Conservation (phyloP, 345 rosid species). For the Arabis hirsuta region DNA sequence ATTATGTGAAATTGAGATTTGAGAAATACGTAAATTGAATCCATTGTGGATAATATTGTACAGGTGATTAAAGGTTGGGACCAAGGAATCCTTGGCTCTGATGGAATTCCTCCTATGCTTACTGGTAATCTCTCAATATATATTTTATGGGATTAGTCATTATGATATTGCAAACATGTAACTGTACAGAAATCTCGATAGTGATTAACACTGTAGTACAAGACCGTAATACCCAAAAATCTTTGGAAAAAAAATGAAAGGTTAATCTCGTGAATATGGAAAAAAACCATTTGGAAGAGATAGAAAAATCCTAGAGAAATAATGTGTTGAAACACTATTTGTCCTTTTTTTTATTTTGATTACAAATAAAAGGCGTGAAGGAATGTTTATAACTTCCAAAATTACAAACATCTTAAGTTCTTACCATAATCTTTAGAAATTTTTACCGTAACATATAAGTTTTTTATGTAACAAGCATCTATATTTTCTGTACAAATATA, state of each 20-base stretch:
- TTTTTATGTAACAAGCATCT: not conserved
- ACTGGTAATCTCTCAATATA: conserved; percentile 53
- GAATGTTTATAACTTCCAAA: too few relatives aligned
- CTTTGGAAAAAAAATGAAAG: too few relatives aligned
- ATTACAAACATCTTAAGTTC: too few relatives aligned
- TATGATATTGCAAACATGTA: not conserved
- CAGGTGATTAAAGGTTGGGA: conserved; percentile 97
- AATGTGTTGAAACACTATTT: not conserved
- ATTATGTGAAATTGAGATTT: not conserved
- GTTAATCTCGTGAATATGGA: not conserved
- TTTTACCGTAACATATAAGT: too few relatives aligned
- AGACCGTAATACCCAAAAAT: not conserved
- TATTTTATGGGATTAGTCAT: too few relatives aligned
- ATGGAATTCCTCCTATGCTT: conserved; percentile 90
- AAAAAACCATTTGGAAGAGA: not conserved
- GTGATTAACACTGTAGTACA: not conserved
- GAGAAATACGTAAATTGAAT: not conserved
- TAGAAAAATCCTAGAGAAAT: not conserved
- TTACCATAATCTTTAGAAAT: too few relatives aligned
- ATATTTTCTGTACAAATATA: not conserved
- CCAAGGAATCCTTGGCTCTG: conserved; percentile 81
- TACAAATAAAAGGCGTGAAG: too few relatives aligned
- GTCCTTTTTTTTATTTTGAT: not conserved
- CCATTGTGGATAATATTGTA: conserved; percentile 1
- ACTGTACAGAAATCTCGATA: not conserved